Percentiles rank a stretch among this genome's conserved stretches.
Evolutionary conservation across 441 rosid species (phyloP).

Genomic region (Adansonia rubrostipa): DNA sequence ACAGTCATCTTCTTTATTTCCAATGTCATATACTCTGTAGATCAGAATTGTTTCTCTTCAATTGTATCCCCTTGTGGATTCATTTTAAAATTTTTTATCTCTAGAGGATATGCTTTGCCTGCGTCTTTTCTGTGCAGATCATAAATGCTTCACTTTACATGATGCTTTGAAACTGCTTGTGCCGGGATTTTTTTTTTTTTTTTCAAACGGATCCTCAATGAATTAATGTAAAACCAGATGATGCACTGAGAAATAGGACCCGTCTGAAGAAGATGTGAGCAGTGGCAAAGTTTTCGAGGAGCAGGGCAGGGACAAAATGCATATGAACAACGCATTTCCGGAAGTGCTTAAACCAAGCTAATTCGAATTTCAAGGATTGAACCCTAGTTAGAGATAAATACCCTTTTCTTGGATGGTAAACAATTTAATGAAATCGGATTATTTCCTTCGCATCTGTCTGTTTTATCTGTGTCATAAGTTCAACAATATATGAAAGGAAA

Average conservation of each 20-base stretch:
- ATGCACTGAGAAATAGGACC: constrained; percentile 29
- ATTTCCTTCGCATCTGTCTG: constrained; percentile 71
- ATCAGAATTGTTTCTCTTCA: background rate
- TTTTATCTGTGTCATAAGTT: constrained; percentile 45
- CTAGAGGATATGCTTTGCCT: too few relatives aligned
- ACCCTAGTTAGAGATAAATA: constrained; percentile 62
- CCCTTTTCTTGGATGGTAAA: constrained; percentile 94
- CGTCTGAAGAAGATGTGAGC: constrained; percentile 36
- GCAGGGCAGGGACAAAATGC: constrained; percentile 33
- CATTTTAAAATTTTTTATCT: background rate
- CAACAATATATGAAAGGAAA: constrained; percentile 33
- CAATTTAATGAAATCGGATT: constrained; percentile 84
- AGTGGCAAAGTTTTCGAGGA: constrained; percentile 21
- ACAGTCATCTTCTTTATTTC: background rate
- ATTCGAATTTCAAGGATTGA: constrained; percentile 88
- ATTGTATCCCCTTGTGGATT: background rate
- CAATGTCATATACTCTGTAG: background rate
- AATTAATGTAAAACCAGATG: constrained; percentile 29
- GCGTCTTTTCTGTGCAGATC: constrained; percentile 43
- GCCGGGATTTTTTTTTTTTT: constrained; percentile 47
- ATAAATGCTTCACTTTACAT: constrained; percentile 59
- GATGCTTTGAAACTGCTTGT: constrained; percentile 71
- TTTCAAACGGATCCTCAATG: constrained; percentile 23
- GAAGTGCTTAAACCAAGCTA: constrained; percentile 60
- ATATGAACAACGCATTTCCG: constrained; percentile 10